Evolutionary conservation across 2,329 filamentous ascomycete species (phyloP).

Genomic region (Aureobasidium lini): DNA sequence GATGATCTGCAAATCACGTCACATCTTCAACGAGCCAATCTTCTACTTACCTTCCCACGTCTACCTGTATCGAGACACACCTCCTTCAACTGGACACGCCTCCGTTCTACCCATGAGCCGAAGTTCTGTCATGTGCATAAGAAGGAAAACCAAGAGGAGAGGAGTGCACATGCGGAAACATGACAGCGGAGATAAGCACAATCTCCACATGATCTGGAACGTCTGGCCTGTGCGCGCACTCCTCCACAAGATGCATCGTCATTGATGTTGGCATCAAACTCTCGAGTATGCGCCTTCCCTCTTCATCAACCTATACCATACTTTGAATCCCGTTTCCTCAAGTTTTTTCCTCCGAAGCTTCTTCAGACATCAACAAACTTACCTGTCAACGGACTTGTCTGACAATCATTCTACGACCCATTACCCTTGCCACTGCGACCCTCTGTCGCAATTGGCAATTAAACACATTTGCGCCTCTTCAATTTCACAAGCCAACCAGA

Average conservation of each 20-base stretch:
- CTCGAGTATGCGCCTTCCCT: neutral
- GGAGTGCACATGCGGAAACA: neutral
- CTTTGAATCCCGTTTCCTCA: neutral
- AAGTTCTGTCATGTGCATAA: too few relatives aligned
- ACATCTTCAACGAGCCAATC: too few relatives aligned
- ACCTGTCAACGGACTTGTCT: neutral
- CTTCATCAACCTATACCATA: neutral
- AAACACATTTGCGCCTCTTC: neutral
- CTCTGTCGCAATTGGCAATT: slow-evolving; percentile 7
- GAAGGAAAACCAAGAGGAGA: neutral
- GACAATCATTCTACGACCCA: neutral
- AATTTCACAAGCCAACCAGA: neutral
- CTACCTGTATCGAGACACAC: too few relatives aligned
- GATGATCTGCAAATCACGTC: too few relatives aligned
- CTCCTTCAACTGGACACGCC: too few relatives aligned
- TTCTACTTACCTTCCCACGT: too few relatives aligned
- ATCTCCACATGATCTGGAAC: neutral
- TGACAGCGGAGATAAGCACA: neutral
- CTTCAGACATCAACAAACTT: too few relatives aligned
- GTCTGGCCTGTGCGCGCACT: neutral
- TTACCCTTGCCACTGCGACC: neutral
- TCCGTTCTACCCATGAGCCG: too few relatives aligned
- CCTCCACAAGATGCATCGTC: neutral
- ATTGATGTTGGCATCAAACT: neutral
- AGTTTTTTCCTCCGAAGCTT: too few relatives aligned